Evolutionary conservation across 306 rosid genomes (phyloP).

Genomic region (Gillenia trifoliata): DNA sequence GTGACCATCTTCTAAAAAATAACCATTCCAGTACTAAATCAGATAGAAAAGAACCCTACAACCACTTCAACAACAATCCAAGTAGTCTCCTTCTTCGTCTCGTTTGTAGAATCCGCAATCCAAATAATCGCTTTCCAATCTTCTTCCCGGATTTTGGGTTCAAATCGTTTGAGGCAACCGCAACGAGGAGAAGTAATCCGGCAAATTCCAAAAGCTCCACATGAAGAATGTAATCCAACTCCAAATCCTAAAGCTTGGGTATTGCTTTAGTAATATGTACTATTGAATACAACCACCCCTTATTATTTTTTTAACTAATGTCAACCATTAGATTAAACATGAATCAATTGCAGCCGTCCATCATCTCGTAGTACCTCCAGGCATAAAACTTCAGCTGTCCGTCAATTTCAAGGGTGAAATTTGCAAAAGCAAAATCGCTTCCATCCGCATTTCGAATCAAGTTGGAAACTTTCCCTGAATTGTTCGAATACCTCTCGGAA

Average conservation of each 20-base stretch:
- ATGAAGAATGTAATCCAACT: background rate
- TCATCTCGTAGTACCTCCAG: too few relatives aligned
- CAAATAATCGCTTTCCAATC: conserved; percentile 1
- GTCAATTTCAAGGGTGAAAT: background rate
- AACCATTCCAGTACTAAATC: background rate
- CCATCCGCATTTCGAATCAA: too few relatives aligned
- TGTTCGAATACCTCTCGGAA: too few relatives aligned
- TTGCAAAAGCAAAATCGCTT: too few relatives aligned
- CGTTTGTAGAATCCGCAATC: background rate
- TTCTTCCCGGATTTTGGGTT: background rate
- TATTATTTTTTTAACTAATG: too few relatives aligned
- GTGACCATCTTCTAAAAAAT: background rate
- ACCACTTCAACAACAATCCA: background rate
- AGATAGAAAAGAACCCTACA: background rate
- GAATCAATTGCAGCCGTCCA: too few relatives aligned
- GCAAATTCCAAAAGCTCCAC: conserved; percentile 11
- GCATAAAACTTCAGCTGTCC: conserved; percentile 6
- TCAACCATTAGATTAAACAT: too few relatives aligned
- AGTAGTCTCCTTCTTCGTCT: background rate
- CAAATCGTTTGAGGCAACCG: conserved; percentile 9
- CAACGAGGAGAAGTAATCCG: background rate
- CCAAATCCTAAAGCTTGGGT: background rate
- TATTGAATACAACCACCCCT: too few relatives aligned
- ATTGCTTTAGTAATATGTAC: too few relatives aligned
- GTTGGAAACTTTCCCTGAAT: too few relatives aligned